These are phyloP conservation scores for Dipteronia dyeriana DNA, from an alignment of 345 rosid species.

Conservation along the genomic window DNA sequence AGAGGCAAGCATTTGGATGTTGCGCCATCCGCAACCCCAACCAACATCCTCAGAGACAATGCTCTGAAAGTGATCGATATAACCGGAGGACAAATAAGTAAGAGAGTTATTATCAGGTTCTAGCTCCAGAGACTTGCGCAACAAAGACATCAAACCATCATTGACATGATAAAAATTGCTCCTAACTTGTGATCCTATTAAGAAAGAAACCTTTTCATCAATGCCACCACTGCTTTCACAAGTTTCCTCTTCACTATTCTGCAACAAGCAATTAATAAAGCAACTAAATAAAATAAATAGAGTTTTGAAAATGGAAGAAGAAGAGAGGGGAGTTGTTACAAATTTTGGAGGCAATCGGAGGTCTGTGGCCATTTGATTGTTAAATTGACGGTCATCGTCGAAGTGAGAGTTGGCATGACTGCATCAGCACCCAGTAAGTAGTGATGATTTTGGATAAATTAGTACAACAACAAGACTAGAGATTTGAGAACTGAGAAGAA, in stretches of 20 bases:
- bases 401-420: constrained; percentile 82
- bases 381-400: constrained; percentile 38
- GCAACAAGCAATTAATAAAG: not conserved
- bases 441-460: not conserved
- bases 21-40: constrained; percentile 92
- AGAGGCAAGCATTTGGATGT: constrained; percentile 78
- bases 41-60: constrained; percentile 50
- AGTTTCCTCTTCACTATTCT: not conserved
- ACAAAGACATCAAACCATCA: constrained; percentile 59
- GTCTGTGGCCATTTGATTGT: constrained; percentile 16
- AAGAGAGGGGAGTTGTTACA: constrained; percentile 28
- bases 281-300: not conserved
- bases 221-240: not conserved
- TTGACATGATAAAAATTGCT: constrained; percentile 43
- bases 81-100: constrained; percentile 49
- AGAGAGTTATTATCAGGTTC: constrained; percentile 32
- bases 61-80: constrained; percentile 68
- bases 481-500: not conserved
- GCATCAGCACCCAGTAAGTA: not conserved
- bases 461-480: not conserved
- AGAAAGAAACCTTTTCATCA: constrained; percentile 30
- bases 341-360: constrained; percentile 41
- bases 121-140: constrained; percentile 48
- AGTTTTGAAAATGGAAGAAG: not conserved
- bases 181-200: constrained; percentile 49